Conservation (phyloP, 495 filamentous ascomycete genomes). For the Penicillium odoratum region DNA sequence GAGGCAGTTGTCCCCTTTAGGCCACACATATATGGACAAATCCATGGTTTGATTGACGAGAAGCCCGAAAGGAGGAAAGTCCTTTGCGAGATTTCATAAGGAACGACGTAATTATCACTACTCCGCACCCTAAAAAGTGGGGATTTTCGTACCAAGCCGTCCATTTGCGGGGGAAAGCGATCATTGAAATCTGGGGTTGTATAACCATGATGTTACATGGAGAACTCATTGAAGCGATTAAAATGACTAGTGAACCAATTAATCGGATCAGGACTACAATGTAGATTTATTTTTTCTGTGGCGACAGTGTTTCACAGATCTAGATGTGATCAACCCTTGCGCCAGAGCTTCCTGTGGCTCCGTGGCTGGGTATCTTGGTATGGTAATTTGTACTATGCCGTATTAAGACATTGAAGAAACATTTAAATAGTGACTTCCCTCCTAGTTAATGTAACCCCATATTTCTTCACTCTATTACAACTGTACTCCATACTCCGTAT, state of each 20-base stretch:
- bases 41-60: background rate
- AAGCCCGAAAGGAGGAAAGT: background rate
- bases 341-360: background rate
- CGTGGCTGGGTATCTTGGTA: background rate
- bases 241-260: background rate
- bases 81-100: background rate
- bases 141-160: background rate
- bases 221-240: background rate
- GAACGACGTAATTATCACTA: conserved; percentile 1
- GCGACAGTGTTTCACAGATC: background rate
- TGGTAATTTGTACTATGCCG: background rate
- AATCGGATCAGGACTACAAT: background rate
- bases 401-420: background rate
- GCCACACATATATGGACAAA: background rate
- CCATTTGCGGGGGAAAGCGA: conserved; percentile 6
- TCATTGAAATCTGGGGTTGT: conserved; percentile 2
- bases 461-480: background rate
- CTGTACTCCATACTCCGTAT: background rate
- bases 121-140: conserved; percentile 6
- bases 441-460: conserved; percentile 1
- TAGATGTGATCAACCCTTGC: background rate
- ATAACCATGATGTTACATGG: background rate
- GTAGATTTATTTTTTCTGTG: background rate
- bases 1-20: background rate
- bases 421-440: background rate